Base-by-base conservation (phyloP, 2,329 filamentous ascomycete genomes). In the Penicillium concentricum region DNA sequence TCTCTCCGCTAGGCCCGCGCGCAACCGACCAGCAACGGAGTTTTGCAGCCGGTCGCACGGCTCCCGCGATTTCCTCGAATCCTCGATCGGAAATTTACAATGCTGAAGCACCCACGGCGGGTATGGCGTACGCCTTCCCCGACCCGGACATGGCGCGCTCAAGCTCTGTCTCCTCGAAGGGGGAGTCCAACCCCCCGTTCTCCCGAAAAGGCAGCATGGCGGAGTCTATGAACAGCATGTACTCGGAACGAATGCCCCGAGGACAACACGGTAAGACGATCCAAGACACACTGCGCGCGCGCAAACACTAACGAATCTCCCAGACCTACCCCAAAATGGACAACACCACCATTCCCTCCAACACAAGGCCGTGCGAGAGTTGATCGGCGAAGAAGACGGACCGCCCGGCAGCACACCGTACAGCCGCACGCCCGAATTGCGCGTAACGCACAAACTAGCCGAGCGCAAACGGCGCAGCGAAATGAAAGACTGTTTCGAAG, bases 401-500 rank as follows among this genome's bases (percentile, higher is more conserved):
- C 69, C 72, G 15, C 71, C 73, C 49, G 71, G 73, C 42, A 71
- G 69, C 44, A 79, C 78, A 2, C 78, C 79, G 0, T 81, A 81
- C 60, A 81, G 78, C 59, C 69, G 79, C 42, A 81, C 79, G 2
- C 79, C 79, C 2, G 79, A 81, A 63, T 67, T 81, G 42, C 71
- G 79, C 45, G 75, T 81, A 16, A 80, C 78, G 10, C 79, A 81
- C 59, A 81, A 81, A 58, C 64, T 81, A 26, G 79, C 79, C 16
- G 79, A 81, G 69, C 73, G 79, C 16, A 81, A 81, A 64, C 77
- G 79, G 37, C 77, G 79, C 44, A 81, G 78, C 54, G 79, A 81
- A 60, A 81, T 81, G 79, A 81, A 81, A 58, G 78, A 80, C 62
- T 79, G 78, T 48, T 81, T 81, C 58, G 79, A 81, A 62, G 67